A percentile compares a stretch with the other conserved stretches of the same genome.
These are phyloP conservation scores for Bruguiera parviflora DNA, from an alignment of 345 rosid genomes.

Conservation along the genomic window DNA sequence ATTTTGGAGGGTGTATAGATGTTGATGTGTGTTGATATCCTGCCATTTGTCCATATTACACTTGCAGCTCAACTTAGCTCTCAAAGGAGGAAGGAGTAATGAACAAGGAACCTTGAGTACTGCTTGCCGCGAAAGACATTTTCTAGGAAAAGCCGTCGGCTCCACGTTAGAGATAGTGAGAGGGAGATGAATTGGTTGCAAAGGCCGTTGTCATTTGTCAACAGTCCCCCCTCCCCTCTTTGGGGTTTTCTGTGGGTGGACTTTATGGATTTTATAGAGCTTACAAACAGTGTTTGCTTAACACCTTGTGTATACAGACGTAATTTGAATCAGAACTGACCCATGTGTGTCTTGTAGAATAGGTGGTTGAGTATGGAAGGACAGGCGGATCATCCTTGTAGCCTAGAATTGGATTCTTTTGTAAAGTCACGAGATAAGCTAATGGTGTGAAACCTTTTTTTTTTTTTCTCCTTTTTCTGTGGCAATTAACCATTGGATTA, in stretches of 20 bases:
- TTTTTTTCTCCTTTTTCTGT: neutral
- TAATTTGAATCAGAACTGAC: neutral
- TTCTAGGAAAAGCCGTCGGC: neutral
- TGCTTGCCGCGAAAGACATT: neutral
- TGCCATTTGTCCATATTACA: too few species aligned
- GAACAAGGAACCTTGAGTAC: neutral
- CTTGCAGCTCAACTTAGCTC: too few species aligned
- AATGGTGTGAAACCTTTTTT: neutral
- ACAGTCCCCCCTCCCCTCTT: neutral
- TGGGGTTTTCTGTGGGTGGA: neutral
- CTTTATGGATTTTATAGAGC: neutral
- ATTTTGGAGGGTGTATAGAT: constrained; percentile 4
- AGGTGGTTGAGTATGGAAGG: too few species aligned
- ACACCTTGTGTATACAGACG: neutral
- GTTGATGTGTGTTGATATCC: neutral
- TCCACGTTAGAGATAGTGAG: neutral
- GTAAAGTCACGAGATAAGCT: neutral
- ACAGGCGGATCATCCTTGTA: neutral
- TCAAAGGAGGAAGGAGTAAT: neutral
- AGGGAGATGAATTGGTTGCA: neutral
- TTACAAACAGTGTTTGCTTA: neutral
- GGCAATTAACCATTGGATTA: too few species aligned
- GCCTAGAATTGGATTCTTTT: constrained; percentile 8
- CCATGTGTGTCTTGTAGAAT: too few species aligned
- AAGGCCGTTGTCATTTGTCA: neutral